Evolutionary conservation across 2,329 filamentous ascomycete species (phyloP).

Genomic region (Rhynchosporium secalis): DNA sequence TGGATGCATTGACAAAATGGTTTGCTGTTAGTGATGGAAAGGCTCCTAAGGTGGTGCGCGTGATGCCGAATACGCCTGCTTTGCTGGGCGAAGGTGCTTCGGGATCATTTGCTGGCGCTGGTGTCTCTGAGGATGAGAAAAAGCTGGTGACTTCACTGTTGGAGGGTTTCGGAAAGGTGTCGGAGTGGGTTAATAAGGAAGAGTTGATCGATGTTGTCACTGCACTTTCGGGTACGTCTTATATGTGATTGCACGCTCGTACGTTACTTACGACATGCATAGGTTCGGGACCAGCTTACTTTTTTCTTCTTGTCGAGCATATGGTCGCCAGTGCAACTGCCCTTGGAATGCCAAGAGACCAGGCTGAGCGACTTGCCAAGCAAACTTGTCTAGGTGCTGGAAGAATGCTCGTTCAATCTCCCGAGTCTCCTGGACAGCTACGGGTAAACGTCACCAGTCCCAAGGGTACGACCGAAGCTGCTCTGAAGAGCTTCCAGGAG

Average conservation of each 20-base stretch:
- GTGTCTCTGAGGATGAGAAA: conserved; percentile 16
- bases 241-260: not conserved
- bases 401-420: conserved; percentile 15
- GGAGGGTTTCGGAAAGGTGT: conserved; percentile 14
- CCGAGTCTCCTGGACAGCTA: conserved; percentile 14
- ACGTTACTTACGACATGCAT: not conserved
- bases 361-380: conserved; percentile 18
- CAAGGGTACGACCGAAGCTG: conserved; percentile 17
- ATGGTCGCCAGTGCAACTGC: conserved; percentile 16
- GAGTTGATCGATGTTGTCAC: conserved; percentile 20
- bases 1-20: conserved; percentile 12
- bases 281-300: conserved; percentile 18
- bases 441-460: conserved; percentile 17
- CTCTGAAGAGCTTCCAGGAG: conserved; percentile 14
- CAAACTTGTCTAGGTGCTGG: conserved; percentile 18
- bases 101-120: conserved; percentile 14
- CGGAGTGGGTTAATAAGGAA: conserved; percentile 15
- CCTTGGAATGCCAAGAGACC: conserved; percentile 15
- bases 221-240: conserved; percentile 15
- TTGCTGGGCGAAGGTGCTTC: conserved; percentile 16
- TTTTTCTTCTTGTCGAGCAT: conserved; percentile 16
- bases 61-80: conserved; percentile 17
- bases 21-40: conserved; percentile 8
- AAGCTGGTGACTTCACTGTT: conserved; percentile 14
- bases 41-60: conserved; percentile 14